Evolutionary conservation across 2,329 filamentous ascomycete species (phyloP), one percentile per base, ranked within the genome.

Genomic region (Apiospora koreana): DNA sequence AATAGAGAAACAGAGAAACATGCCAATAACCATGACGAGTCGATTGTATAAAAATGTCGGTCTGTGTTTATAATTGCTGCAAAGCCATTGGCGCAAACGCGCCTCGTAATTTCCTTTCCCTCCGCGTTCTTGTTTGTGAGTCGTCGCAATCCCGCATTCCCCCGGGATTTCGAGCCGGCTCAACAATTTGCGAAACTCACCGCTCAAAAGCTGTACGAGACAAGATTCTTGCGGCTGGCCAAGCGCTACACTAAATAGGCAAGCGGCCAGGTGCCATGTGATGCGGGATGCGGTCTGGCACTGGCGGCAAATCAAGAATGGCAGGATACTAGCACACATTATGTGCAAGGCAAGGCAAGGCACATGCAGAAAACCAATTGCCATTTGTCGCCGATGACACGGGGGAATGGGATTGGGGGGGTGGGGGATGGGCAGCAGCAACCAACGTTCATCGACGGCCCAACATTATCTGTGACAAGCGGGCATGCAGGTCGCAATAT

Each of bases 181-280:
- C 54, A 62, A 62, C 54, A 62, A 38, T 62, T 62, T 62, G 31
- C 54, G 31, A 62, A 62, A 62, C 54, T 62, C 54, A 62, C 54
- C 54, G 54, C 54, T 38, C 54, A 38, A 18, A 18, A 21, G 31
- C 38, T 31, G 28, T n/a, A 62, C 54, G 28, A 62, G 54, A 62
- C 54, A 38, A 62, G 28, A n/a, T 9, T 18, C 54, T 31, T 62
- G 28, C 54, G 31, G 54, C 54, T 35, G 54, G 54, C 54, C 28
- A 38, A 38, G 31, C 31, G 35, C 54, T 21, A 62, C 54, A 62
- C 54, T 62, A 62, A 38, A 38, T n/a, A 38, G 54, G 54, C 54
- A 62, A 62, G 54, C 31, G 28, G 21, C 5, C 54, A 62, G 12
- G 28, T 28, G 31, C 54, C 54, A 62, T 62, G 54, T 62, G 54